Evolutionary conservation across 345 rosid genomes (phyloP).

Genomic region (Linum lewisii): DNA sequence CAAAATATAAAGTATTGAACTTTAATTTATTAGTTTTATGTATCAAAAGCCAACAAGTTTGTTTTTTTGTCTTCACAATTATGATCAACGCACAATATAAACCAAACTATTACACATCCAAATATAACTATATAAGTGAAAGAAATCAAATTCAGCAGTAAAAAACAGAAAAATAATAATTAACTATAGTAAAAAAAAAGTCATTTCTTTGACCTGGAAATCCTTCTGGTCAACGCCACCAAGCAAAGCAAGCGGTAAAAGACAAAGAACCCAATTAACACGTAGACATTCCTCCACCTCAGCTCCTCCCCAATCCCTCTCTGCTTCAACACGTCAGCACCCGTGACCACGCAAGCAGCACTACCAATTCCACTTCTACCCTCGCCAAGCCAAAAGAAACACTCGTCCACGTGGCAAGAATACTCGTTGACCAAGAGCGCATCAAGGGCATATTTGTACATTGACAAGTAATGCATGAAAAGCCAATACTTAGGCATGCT

Average conservation of each 20-base stretch:
- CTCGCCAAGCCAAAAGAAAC: conserved; percentile 53
- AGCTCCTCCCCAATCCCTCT: conserved; percentile 53
- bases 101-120: too few species aligned
- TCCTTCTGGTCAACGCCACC: conserved; percentile 57
- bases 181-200: too few species aligned
- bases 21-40: too few species aligned
- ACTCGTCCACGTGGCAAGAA: conserved; percentile 53
- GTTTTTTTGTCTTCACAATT: too few species aligned
- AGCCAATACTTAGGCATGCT: conserved; percentile 87
- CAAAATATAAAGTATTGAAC: too few species aligned
- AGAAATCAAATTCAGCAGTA: too few species aligned
- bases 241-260: conserved; percentile 74
- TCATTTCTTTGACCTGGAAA: conserved; percentile 64
- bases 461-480: conserved; percentile 84
- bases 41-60: too few species aligned
- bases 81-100: too few species aligned
- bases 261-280: conserved; percentile 74
- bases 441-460: conserved; percentile 90
- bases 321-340: conserved; percentile 59
- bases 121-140: too few species aligned
- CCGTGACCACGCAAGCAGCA: conserved; percentile 46
- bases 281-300: conserved; percentile 63
- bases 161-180: too few species aligned
- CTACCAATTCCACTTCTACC: background rate
- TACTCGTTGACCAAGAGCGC: conserved; percentile 84